Base-by-base conservation (phyloP, 129 eudicot genomes). In the Kitagawia praeruptora region DNA sequence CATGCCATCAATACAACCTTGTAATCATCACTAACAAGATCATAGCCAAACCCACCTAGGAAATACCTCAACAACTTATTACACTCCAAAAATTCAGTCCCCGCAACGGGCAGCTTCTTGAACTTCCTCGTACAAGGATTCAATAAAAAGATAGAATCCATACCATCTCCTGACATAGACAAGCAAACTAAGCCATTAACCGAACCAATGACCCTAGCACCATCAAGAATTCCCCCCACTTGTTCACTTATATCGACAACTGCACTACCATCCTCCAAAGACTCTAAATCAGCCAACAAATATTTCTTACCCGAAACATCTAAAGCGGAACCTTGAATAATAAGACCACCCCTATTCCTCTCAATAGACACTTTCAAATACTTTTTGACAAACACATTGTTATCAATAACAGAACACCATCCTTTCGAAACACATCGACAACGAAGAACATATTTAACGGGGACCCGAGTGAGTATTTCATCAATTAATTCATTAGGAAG, bases 181-280 rank as follows among this genome's bases (percentile, higher is more conserved):
- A 85, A 61, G 13, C 78, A 77, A 0, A 85, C 67, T 1, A 85
- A 44, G 21, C 86, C 88, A 31, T 85, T 85, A 31, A 80, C 83
- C 0, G 80, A 73, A 8, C 86, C 86, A 44, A 80, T 38, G 1
- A 85, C 41, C 0, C 63, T 72, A 2, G 84, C 66, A 40, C 78
- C 84, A 40, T 11, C 1, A 8, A 5, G 6, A 48, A 41, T 6
- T 0, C 31, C 10, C 44, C 27, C 48, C 63, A 48, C 18, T 8
- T 42, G 64, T 15, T 64, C 44, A 18, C 46, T 61, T 9, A 44
- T 28, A 27, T 78, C 21, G 0, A 70, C 3, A 70, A n/a, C 46
- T 0, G 6, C n/a, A 63, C 10, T 11, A 37, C 67, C 75, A 47
- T 47, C 14, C 3, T 47, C 53, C 1, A 78, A 61, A 42, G 46